A percentile compares a stretch with the other conserved stretches of the same genome.
Evolutionary conservation across 2,329 filamentous ascomycete species (phyloP).

Genomic region (Phialophora tarda): DNA sequence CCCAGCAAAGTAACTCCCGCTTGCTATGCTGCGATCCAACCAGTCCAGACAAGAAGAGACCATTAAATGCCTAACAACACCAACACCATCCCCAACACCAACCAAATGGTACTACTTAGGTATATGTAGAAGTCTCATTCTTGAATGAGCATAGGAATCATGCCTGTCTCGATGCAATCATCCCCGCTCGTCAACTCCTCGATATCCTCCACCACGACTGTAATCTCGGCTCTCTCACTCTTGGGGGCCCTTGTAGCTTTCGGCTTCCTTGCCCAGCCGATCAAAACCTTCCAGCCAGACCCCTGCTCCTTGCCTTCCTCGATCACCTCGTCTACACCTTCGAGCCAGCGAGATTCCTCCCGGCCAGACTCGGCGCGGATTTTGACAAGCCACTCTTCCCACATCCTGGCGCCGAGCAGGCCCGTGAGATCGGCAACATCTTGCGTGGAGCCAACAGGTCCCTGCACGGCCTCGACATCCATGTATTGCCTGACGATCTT

Average conservation of each 20-base stretch:
- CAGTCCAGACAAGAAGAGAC: background rate
- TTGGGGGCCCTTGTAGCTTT: slow-evolving; percentile 30
- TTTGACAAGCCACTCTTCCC: slow-evolving; percentile 95
- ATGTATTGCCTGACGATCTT: slow-evolving; percentile 41
- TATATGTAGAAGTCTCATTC: slow-evolving; percentile 19
- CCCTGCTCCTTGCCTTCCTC: slow-evolving; percentile 65
- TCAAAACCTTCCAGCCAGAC: slow-evolving; percentile 65
- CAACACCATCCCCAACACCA: background rate
- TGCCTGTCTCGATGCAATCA: slow-evolving; percentile 28
- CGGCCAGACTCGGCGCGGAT: slow-evolving; percentile 81
- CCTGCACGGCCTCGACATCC: slow-evolving; percentile 64
- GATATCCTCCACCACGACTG: slow-evolving; percentile 31
- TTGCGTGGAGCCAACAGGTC: slow-evolving; percentile 69
- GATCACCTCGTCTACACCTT: slow-evolving; percentile 62
- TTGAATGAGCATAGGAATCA: slow-evolving; percentile 34
- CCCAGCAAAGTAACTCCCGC: background rate
- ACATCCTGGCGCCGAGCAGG: slow-evolving; percentile 83
- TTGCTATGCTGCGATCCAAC: background rate
- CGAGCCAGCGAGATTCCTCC: slow-evolving; percentile 55
- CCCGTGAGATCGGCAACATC: slow-evolving; percentile 77
- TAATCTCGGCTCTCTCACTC: slow-evolving; percentile 31
- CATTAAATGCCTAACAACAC: background rate
- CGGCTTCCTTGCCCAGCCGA: slow-evolving; percentile 64
- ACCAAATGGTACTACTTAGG: background rate
- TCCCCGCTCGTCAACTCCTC: slow-evolving; percentile 26